Base-by-base conservation (phyloP, 192 early-diverging fungal genomes). In the Backusella tuberculispora region DNA sequence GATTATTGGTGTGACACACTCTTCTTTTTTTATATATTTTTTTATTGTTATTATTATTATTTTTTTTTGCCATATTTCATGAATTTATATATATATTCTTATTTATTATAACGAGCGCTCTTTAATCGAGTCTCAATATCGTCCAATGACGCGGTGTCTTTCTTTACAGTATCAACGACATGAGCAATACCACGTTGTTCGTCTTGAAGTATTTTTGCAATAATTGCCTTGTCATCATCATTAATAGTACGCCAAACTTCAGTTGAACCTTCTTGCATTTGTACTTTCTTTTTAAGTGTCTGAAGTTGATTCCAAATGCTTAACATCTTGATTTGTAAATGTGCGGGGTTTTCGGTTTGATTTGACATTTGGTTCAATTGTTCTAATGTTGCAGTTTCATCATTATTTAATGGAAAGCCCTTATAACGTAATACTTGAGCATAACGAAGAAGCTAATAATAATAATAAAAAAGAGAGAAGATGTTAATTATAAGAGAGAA, bases 371-470 rank as follows among this genome's bases (percentile, higher is more conserved):
- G 85, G 69, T 95, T 91, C 21, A 98, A 76, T 40, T 91, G 83
- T 6, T 87, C 85, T 68, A 88, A 77, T 42, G 97, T 83, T 38
- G 83, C 60, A 76, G 96, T 95, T 80, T 99, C 97, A 64, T 95
- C 93, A n/a, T 83, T 83, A 6, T 89, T 85, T 48, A 98, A 85
- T 9, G 93, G 90, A 75, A 92, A 92, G 0, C 96, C 96, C 40
- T 90, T 88, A 64, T 93, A 91, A 26, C 94, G 86, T 71, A 98
- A 80, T 13, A 98, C 78, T 85, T 98, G 95, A 26, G 96, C 87
- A 46, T 87, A 80, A 75, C 91, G 94, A 92, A 98, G 94, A 45
- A 99, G 84, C 90, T 96, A 75, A n/a, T 24, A 24, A 42, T 60
- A n/a, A 14, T 37, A 21, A n/a, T n/a, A n/a, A n/a, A 37, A 8